Evolutionary conservation across 805 yeast species (phyloP), one percentile per base, ranked within the genome.

Genomic region (Cyberlindnera saturnus): DNA sequence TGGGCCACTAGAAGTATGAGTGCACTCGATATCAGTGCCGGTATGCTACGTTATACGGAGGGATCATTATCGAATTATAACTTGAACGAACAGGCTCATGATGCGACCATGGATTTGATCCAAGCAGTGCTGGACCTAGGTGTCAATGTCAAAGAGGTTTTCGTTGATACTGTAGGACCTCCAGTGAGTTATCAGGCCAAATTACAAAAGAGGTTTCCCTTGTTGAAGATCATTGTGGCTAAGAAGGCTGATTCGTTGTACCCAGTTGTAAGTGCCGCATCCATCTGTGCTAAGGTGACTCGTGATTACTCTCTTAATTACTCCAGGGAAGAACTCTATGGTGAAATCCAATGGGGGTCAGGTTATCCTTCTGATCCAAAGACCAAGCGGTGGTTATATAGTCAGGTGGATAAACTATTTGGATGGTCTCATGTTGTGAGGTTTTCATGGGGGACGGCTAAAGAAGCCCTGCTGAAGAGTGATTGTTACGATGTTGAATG

Each of bases 121-220:
- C 75, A 74, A 47, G 77, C 74, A 10, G 82, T 86, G 0, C 32
- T 86, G 5, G 75, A 73, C 28, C 64, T 67, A 31, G 85, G 86
- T 1, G 81, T 86, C 6, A 74, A 77, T 33, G 59, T 93, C 6
- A 72, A 69, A 23, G 87, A 87, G 58, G 75, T 90, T 0, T 93
- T 75, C 61, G 90, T 93, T 5, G 99, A 93, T 61, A 93, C 99
- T 0, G 99, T 93, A 34, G 99, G 99, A 0, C 97, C 98, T 1
- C 98, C 99, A 13, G 75, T 64, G 1, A 69, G 82, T 31, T 93
- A 93, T 61, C 95, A 86, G 56, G 75, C 73, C 32, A 93, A 91
- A 62, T 68, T 93, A 39, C 73, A 77, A 44, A 63, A 62, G 23
- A 63, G 75, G 43, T 93, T 93, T 56, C 96, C 97, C 0, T 62